Evolutionary conservation across 73 alveolate species (phyloP).

Genomic region (Effrenium voratum): DNA sequence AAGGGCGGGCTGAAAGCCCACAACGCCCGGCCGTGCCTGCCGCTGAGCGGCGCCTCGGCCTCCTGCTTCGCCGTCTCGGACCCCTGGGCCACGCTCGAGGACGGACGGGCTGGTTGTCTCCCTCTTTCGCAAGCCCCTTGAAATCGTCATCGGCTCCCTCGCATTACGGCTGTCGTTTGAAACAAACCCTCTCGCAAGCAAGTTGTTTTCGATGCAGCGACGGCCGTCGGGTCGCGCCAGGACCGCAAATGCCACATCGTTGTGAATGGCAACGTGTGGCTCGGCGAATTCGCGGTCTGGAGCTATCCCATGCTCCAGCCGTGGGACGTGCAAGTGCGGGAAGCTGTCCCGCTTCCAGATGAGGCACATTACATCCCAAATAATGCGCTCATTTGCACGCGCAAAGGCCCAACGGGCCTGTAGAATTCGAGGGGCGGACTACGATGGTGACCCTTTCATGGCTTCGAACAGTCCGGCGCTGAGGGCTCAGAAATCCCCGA

Average conservation of each 20-base stretch:
- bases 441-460: not conserved
- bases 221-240: too few species aligned
- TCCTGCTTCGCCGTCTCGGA: not conserved
- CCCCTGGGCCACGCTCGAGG: not conserved
- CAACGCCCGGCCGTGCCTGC: not conserved
- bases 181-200: too few species aligned
- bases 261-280: constrained; percentile 9
- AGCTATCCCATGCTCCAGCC: constrained; percentile 39
- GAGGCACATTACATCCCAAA: not conserved
- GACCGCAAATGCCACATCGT: constrained; percentile 60
- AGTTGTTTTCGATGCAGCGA: too few species aligned
- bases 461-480: not conserved
- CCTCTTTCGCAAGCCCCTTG: too few species aligned
- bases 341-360: not conserved
- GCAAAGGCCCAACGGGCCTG: not conserved
- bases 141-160: too few species aligned
- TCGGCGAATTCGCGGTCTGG: constrained; percentile 47
- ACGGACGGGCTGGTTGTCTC: too few species aligned
- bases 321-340: constrained; percentile 28
- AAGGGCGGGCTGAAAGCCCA: not conserved
- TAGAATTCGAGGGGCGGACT: not conserved
- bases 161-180: too few species aligned
- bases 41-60: not conserved
- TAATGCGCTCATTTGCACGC: not conserved
- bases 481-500: not conserved